Evolutionary conservation across 345 rosid genomes (phyloP).

Genomic region (Eucalyptus dawsonii): DNA sequence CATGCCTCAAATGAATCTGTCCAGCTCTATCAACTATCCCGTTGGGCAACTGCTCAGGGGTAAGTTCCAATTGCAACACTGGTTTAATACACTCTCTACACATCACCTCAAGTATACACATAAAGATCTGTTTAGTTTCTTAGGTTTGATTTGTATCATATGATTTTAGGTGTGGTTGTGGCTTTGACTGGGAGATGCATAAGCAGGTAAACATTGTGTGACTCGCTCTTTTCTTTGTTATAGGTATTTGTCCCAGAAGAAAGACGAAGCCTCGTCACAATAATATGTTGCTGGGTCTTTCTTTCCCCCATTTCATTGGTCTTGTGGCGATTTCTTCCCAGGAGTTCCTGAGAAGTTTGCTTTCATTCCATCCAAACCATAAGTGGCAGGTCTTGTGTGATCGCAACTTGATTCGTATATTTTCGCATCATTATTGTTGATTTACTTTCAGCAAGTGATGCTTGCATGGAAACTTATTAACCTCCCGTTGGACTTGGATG

Average conservation of each 20-base stretch:
- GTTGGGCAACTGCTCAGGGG: conserved; percentile 79
- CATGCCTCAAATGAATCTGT: conserved; percentile 96
- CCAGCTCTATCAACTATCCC: conserved; percentile 85
- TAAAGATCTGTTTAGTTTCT: not conserved
- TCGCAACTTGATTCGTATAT: not conserved
- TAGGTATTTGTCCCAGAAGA: not conserved
- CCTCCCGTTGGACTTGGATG: not conserved
- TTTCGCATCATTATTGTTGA: not conserved
- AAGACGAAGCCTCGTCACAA: not conserved
- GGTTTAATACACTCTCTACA: not conserved
- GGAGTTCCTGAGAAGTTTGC: not conserved
- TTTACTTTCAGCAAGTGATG: not conserved
- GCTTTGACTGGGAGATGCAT: not conserved
- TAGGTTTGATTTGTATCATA: not conserved
- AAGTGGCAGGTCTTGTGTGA: not conserved
- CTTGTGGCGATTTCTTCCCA: not conserved
- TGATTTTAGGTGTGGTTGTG: not conserved
- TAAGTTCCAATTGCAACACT: conserved; percentile 3
- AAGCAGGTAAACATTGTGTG: not conserved
- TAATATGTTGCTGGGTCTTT: not conserved
- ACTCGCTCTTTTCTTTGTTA: not conserved
- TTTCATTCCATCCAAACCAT: not conserved
- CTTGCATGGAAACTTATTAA: not conserved
- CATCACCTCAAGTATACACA: not conserved
- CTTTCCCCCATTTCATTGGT: not conserved